These are phyloP conservation scores for Gossypium trilobum DNA, from an alignment of 441 rosid genomes.

Conservation along the genomic window DNA sequence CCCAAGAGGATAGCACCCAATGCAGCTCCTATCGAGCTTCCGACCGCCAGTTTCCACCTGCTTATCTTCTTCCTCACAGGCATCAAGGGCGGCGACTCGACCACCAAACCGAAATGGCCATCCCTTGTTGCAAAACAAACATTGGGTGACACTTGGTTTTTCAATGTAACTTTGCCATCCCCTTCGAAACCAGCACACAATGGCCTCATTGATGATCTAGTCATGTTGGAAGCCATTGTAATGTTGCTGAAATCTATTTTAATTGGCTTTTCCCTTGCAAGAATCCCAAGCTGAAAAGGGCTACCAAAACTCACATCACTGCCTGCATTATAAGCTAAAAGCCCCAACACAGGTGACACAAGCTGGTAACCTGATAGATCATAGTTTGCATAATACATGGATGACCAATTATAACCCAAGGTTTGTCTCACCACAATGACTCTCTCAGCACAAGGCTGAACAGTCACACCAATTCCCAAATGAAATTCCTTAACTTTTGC, in stretches of 20 bases:
- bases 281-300: conserved; percentile 52
- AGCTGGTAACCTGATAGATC: conserved; percentile 71
- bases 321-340: conserved; percentile 61
- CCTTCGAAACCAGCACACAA: conserved; percentile 59
- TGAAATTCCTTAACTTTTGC: conserved; percentile 65
- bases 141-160: conserved; percentile 34
- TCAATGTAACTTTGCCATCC: conserved; percentile 43
- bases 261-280: conserved; percentile 41
- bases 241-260: conserved; percentile 41
- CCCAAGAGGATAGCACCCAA: conserved; percentile 52
- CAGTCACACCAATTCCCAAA: conserved; percentile 46
- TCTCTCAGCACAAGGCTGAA: conserved; percentile 72
- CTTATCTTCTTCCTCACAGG: conserved; percentile 40
- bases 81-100: conserved; percentile 23
- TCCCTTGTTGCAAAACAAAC: conserved; percentile 54
- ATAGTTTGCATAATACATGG: conserved; percentile 44
- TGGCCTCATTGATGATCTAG: conserved; percentile 25
- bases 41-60: conserved; percentile 74
- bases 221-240: conserved; percentile 7
- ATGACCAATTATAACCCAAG: conserved; percentile 66
- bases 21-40: conserved; percentile 59
- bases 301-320: conserved; percentile 35
- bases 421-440: conserved; percentile 65
- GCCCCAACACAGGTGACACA: conserved; percentile 69
- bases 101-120: conserved; percentile 68